Conservation (phyloP, 2,329 filamentous ascomycete species). For the Bipolaris cookei region DNA sequence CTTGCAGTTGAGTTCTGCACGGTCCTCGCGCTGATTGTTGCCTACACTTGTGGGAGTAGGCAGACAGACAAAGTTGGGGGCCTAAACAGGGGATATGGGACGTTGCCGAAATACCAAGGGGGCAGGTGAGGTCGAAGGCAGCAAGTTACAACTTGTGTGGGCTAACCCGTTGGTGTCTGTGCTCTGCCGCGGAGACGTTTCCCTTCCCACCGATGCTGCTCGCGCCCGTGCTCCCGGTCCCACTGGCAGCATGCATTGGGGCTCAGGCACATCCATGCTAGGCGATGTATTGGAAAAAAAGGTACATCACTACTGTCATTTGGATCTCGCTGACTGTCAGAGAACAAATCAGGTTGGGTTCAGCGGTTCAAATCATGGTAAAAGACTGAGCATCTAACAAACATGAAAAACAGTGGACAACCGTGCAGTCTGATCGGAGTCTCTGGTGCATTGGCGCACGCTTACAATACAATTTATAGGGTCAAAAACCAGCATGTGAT, state of each 20-base stretch:
- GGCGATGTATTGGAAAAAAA: neutral
- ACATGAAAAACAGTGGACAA: neutral
- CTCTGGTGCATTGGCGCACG: neutral
- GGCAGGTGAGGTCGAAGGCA: no score
- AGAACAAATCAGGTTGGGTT: neutral
- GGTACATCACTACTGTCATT: neutral
- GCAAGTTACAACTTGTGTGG: no score
- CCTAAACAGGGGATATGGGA: neutral
- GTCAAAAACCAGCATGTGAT: neutral
- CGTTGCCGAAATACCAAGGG: neutral
- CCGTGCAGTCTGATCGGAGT: neutral
- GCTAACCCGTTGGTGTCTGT: neutral
- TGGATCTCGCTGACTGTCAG: neutral
- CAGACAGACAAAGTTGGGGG: no score
- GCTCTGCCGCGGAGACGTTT: neutral
- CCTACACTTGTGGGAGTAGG: neutral
- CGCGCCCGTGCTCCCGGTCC: neutral
- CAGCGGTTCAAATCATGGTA: neutral
- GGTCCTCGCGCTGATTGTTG: neutral
- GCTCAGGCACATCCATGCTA: neutral
- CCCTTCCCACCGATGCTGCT: neutral
- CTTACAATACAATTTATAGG: neutral
- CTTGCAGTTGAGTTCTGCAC: neutral
- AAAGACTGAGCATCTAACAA: neutral
- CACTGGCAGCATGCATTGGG: neutral